Base-by-base conservation (phyloP, 2,329 filamentous ascomycete species). In the Fusarium tuaranense region DNA sequence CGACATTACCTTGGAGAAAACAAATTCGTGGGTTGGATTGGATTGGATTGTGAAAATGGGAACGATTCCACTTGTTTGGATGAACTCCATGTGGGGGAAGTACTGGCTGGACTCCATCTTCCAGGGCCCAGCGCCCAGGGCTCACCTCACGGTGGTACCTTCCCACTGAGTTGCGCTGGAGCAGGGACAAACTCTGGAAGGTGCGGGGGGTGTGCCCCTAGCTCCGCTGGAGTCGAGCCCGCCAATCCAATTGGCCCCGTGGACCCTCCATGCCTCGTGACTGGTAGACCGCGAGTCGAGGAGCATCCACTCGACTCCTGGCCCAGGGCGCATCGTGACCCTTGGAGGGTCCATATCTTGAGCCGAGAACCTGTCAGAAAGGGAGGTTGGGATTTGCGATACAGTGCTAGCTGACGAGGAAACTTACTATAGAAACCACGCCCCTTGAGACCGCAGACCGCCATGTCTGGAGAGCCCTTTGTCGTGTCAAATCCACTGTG, bases 191-290 rank as follows among this genome's bases (percentile, higher is more conserved):
- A 63, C 34, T 55, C 46, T 41, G 61, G 59, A 48, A 62, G 32
- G 39, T 53, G 46, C 53, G 30, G 22, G 32, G 51, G 63, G 55
- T 16, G 63, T 66, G 44, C 61, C 67, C 70, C 69, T 72, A 69
- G 48, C 39, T 48, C 44, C 64, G 39, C 30, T 64, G 48, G 58
- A 68, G 53, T 53, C 72, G n/a, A 66, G 66, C 66, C 69, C 39
- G 70, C 69, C 75, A 72, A 76, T 79, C 66, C 72, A 70, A 75
- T 77, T 78, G 70, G 70, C 67, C 76, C 72, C 79, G 80, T 81
- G 80, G 76, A 76, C 58, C 65, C 69, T 44, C 12, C 55, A 22
- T 44, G 68, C 70, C 72, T 62, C 76, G 71, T 80, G 79, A 81
- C 72, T 81, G 78, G 79, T 34, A 65, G 34, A 46, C 25, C 38